These are phyloP conservation scores for Incumbomyces lentus DNA, from an alignment of 2,329 filamentous ascomycete genomes.

Conservation along the genomic window DNA sequence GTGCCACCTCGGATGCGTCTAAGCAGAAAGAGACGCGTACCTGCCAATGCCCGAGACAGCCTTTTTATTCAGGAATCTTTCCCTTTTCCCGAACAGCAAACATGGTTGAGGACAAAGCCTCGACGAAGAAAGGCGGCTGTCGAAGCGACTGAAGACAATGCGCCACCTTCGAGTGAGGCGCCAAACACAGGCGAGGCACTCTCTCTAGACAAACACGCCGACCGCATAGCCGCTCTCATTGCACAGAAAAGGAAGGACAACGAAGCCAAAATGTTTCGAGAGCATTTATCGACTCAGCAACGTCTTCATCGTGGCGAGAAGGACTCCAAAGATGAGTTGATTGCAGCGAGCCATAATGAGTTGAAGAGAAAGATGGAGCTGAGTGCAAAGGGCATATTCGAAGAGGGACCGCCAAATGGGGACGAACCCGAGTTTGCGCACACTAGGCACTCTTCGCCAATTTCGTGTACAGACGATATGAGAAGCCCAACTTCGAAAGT, in stretches of 20 bases:
- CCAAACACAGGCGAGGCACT: constrained; percentile 1
- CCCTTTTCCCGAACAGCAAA: constrained; percentile 3
- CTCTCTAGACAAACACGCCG: constrained; percentile 5
- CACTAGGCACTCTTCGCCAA: too few species aligned
- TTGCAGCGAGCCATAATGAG: constrained; percentile 5
- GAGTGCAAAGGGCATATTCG: constrained; percentile 7
- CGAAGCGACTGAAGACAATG: background rate
- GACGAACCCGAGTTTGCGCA: background rate
- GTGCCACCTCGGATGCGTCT: background rate
- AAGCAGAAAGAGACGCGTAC: background rate
- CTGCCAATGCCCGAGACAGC: background rate
- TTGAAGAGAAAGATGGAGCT: constrained; percentile 7
- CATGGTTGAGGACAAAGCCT: constrained; percentile 4
- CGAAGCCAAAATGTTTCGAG: constrained; percentile 3
- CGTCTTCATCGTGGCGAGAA: constrained; percentile 2
- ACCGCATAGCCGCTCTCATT: constrained; percentile 8
- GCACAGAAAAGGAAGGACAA: constrained; percentile 6
- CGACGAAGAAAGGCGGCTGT: constrained; percentile 1
- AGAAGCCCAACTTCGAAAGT: background rate
- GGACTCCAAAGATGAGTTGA: background rate
- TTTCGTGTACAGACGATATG: too few species aligned
- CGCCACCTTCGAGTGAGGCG: background rate
- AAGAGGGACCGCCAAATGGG: constrained; percentile 3
- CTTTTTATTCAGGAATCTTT: constrained; percentile 1
- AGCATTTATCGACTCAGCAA: constrained; percentile 3